Evolutionary conservation across 345 rosid species (phyloP).

Genomic region (Anacardium occidentale): DNA sequence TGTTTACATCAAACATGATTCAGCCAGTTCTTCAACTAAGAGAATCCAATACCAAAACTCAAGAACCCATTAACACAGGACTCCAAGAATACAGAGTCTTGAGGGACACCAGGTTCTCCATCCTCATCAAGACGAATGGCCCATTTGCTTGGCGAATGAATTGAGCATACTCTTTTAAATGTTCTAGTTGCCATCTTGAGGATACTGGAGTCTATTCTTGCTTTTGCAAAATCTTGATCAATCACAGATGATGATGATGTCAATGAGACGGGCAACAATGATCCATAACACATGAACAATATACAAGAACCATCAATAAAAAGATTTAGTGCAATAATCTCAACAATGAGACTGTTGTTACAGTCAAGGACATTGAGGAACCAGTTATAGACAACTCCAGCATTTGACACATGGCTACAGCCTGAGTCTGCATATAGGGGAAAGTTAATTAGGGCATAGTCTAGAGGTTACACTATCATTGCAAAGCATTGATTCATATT

Average conservation of each 20-base stretch:
- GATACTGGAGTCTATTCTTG: constrained; percentile 12
- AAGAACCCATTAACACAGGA: neutral
- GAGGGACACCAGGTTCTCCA: neutral
- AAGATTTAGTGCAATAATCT: constrained; percentile 26
- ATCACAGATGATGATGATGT: neutral
- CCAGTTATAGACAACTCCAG: constrained; percentile 20
- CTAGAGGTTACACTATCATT: constrained; percentile 9
- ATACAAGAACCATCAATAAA: constrained; percentile 25
- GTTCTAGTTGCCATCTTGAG: constrained; percentile 2
- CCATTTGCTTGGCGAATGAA: constrained; percentile 9
- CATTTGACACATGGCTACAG: constrained; percentile 10
- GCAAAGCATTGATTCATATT: neutral
- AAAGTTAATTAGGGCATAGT: constrained; percentile 19
- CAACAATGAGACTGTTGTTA: constrained; percentile 15
- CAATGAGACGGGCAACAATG: constrained; percentile 10
- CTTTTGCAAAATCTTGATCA: neutral
- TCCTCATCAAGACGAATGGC: neutral
- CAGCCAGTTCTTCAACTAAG: neutral
- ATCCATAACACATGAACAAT: constrained; percentile 24
- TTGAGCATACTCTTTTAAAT: neutral
- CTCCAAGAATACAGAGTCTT: neutral
- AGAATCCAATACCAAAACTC: neutral
- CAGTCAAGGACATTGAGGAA: constrained; percentile 17
- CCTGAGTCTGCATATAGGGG: constrained; percentile 1
- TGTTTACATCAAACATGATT: neutral